Percentiles rank a stretch among this genome's conserved stretches.
Evolutionary conservation across 208 protist genomes (phyloP).

Genomic region (Leishmania mexicana): DNA sequence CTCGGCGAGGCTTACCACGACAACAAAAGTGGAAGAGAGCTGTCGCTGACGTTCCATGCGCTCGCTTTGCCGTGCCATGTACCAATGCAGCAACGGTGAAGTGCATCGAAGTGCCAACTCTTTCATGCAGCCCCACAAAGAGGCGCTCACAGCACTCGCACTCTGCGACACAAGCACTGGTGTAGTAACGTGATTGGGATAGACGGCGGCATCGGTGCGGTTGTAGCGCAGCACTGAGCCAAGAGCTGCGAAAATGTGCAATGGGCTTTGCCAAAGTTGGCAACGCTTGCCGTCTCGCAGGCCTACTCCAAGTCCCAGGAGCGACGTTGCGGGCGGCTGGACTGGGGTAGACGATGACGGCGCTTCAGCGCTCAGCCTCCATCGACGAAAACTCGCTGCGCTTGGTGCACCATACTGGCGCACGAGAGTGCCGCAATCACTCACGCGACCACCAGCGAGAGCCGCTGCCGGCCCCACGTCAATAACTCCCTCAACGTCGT

Average conservation of each 20-base stretch:
- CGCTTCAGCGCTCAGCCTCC: slow-evolving; percentile 3
- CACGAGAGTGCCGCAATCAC: background rate
- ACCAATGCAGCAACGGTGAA: background rate
- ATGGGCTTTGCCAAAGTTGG: slow-evolving; percentile 40
- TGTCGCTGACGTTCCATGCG: slow-evolving; percentile 3
- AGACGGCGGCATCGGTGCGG: slow-evolving; percentile 43
- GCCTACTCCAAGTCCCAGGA: background rate
- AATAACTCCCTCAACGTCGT: slow-evolving; percentile 60
- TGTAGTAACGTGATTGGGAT: slow-evolving; percentile 12
- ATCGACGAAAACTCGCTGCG: background rate
- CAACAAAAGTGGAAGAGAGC: slow-evolving; percentile 25
- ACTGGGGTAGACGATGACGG: background rate
- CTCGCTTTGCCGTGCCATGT: background rate
- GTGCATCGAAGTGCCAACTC: background rate
- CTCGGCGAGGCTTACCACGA: slow-evolving; percentile 6
- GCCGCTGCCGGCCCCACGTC: background rate
- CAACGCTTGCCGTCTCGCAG: background rate
- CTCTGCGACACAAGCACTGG: background rate
- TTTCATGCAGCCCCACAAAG: background rate
- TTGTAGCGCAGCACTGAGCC: slow-evolving; percentile 49
- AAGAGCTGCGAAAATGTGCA: slow-evolving; percentile 43
- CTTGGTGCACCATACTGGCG: background rate
- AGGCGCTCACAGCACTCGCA: background rate
- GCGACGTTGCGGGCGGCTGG: background rate
- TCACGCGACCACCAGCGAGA: background rate